A percentile compares a stretch with the other conserved stretches of the same genome.
Evolutionary conservation across 768 basidiomycete genomes (phyloP).

Genomic region (Chalciporus pseudorubinellus): DNA sequence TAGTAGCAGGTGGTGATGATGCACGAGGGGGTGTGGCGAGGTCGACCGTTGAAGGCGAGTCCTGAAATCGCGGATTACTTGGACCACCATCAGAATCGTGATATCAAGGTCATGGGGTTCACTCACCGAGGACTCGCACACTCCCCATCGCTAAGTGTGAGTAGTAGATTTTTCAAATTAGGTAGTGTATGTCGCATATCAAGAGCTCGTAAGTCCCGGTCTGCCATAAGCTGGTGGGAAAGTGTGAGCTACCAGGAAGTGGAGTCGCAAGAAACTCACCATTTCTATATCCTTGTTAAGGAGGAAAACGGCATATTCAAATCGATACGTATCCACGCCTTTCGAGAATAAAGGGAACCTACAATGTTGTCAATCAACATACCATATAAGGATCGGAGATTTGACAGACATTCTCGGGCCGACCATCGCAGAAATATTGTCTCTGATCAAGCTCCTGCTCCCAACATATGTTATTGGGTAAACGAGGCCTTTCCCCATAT

Average conservation of each 20-base stretch:
- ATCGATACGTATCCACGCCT: conserved; percentile 95
- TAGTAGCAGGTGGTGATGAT: conserved; percentile 12
- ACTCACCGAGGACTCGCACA: conserved; percentile 47
- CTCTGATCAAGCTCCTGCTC: conserved; percentile 86
- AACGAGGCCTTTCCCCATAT: conserved; percentile 70
- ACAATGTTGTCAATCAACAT: conserved; percentile 12
- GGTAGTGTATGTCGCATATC: conserved; percentile 96
- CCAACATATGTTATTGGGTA: conserved; percentile 92
- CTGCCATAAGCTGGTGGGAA: conserved; percentile 74
- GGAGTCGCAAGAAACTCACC: conserved; percentile 40
- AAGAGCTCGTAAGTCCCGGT: conserved; percentile 81
- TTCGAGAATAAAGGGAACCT: conserved; percentile 95
- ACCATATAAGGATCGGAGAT: conserved; percentile 2
- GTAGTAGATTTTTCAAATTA: conserved; percentile 90
- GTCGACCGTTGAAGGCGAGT: conserved; percentile 22
- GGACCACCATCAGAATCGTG: conserved; percentile 10
- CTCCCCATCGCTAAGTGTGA: conserved; percentile 79
- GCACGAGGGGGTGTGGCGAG: conserved; percentile 24
- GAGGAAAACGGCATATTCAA: conserved; percentile 96
- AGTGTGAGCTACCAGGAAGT: conserved; percentile 4
- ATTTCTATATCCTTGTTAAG: conserved; percentile 97
- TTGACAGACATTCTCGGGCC: conserved; percentile 84
- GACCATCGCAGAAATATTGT: conserved; percentile 92
- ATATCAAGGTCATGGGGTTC: background rate
- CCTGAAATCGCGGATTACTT: conserved; percentile 19